Base-by-base conservation (phyloP, 257 asterid species). In the Penstemon eatonii region DNA sequence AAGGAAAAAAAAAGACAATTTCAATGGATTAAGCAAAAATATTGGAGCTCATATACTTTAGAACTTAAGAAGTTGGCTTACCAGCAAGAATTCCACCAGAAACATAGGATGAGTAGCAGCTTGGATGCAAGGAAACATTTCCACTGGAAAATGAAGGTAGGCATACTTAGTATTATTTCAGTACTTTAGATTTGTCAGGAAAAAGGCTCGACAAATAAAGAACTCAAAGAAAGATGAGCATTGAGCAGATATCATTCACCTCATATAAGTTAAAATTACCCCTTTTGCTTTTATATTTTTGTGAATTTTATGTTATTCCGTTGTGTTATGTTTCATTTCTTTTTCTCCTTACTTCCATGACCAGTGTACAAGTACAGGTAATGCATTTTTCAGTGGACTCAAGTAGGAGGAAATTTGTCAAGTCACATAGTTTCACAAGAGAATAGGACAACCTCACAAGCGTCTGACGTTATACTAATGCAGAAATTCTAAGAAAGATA, bases 1-100 rank as follows among this genome's bases (percentile, higher is more conserved):
- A 51, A 56, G 42, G 33, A 54, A 58, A 49, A 60, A 43, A 60
- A 58, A 11, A 42, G 13, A 43, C 8, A 11, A 52, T 33, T 33
- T 6, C 7, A 65, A 37, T 4, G 55, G 56, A 13, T 41, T 8
- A 66, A 45, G 47, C 9, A 50, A 65, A 36, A 8, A 70, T 53
- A 63, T 55, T 12, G 25, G 38, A 25, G 18, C 44, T 47, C 15
- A 42, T 52, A 53, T 13, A 44, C 51, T 8, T 8, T n/a, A 66
- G 37, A 65, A 53, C 56, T 72, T 46, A 60, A 60, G 62, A 69
- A 45, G 68, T 56, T 70, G 63, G 70, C 94, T 56, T 85, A 93
- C 99, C 99, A 79, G 99, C 97, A 69, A 93, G 97, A 77, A 93
- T 88, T 63, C 99, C 99, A 44, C 99, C 99, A 79, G 84, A 74